Evolutionary conservation across 2,329 filamentous ascomycete species (phyloP).

Genomic region (Zopfia rhizophila): DNA sequence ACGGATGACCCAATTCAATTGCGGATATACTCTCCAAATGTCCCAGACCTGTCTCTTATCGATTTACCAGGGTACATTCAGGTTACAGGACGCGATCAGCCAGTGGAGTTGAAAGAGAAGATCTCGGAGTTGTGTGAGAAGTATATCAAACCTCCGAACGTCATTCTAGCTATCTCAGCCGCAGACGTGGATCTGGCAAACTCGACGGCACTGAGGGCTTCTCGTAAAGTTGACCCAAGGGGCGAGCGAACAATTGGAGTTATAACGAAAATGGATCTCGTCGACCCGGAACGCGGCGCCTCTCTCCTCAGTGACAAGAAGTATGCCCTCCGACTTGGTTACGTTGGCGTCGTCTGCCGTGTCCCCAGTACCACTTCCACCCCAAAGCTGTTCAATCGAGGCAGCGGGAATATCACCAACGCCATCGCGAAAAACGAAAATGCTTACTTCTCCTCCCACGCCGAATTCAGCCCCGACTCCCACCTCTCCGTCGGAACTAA

Average conservation of each 20-base stretch:
- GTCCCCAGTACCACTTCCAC: constrained; percentile 71
- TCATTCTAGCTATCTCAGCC: constrained; percentile 96
- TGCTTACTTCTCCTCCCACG: constrained; percentile 85
- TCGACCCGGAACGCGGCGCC: constrained; percentile 82
- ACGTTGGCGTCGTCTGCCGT: constrained; percentile 92
- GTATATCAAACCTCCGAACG: constrained; percentile 95
- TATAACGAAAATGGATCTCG: constrained; percentile 99
- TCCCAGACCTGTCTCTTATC: constrained; percentile 94
- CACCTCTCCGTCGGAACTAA: constrained; percentile 83
- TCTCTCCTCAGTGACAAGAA: constrained; percentile 87
- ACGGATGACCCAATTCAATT: constrained; percentile 97
- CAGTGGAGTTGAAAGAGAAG: constrained; percentile 90
- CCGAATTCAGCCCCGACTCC: constrained; percentile 80
- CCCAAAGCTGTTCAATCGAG: constrained; percentile 81
- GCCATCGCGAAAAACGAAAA: constrained; percentile 90
- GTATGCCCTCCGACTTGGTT: constrained; percentile 93
- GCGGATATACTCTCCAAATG: constrained; percentile 92
- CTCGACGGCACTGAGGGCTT: constrained; percentile 89
- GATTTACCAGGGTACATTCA: constrained; percentile 98
- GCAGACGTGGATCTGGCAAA: constrained; percentile 98
- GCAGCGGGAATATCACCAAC: constrained; percentile 79
- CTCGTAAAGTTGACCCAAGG: constrained; percentile 88
- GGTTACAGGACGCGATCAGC: constrained; percentile 90
- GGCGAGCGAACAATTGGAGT: constrained; percentile 97
- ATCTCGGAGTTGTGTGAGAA: constrained; percentile 97